A percentile compares a stretch with the other conserved stretches of the same genome.
Evolutionary conservation across 2,329 filamentous ascomycete species (phyloP).

Genomic region (Plenodomus tracheiphilus): DNA sequence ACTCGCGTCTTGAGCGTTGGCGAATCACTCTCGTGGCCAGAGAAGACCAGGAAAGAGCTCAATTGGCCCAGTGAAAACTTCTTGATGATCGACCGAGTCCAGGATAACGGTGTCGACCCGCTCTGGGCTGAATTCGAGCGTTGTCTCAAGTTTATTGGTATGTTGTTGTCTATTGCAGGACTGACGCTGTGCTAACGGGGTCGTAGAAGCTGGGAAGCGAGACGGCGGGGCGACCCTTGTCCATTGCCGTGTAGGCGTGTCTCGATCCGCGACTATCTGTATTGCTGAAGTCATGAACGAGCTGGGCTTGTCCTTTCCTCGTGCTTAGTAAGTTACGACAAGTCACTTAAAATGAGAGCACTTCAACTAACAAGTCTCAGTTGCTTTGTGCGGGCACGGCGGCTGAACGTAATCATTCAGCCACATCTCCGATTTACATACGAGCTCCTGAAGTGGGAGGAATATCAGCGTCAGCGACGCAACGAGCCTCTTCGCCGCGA

Average conservation of each 20-base stretch:
- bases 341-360: not conserved
- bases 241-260: conserved; percentile 95
- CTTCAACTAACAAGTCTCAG: conserved; percentile 37
- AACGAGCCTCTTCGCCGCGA: conserved; percentile 67
- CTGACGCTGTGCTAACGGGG: conserved; percentile 9
- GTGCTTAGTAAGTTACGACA: conserved; percentile 69
- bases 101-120: conserved; percentile 96
- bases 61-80: conserved; percentile 78
- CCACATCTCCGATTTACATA: conserved; percentile 91
- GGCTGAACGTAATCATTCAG: conserved; percentile 97
- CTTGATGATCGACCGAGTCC: conserved; percentile 79
- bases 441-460: conserved; percentile 95
- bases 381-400: conserved; percentile 89
- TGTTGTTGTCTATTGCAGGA: conserved; percentile 42
- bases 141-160: conserved; percentile 91
- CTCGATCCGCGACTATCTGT: conserved; percentile 92
- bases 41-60: conserved; percentile 61
- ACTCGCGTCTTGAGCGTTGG: conserved; percentile 88
- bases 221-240: conserved; percentile 86
- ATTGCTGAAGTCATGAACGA: conserved; percentile 98
- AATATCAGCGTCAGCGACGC: conserved; percentile 65
- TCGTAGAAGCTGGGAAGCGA: conserved; percentile 72
- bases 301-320: conserved; percentile 78
- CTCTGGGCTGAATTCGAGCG: conserved; percentile 81
- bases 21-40: conserved; percentile 80